These are phyloP conservation scores for Exophiala alcalophila DNA, from an alignment of 2,329 filamentous ascomycete species.

Conservation along the genomic window DNA sequence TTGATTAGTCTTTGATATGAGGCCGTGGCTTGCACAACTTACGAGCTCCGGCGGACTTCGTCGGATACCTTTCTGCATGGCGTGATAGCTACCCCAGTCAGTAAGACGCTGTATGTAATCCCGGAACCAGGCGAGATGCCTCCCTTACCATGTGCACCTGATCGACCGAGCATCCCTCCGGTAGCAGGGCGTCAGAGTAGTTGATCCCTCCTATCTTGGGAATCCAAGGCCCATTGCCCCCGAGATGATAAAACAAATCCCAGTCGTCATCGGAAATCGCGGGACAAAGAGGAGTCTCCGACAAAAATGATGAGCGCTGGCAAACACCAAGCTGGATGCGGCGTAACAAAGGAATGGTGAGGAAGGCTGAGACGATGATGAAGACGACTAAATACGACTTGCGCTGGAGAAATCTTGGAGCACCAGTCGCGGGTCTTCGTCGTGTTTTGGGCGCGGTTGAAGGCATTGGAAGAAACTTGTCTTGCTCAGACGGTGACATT, in stretches of 20 bases:
- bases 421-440: conserved; percentile 1
- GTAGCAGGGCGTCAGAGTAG: conserved; percentile 43
- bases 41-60: conserved; percentile 49
- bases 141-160: conserved; percentile 58
- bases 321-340: conserved; percentile 5
- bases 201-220: conserved; percentile 46
- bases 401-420: conserved; percentile 1
- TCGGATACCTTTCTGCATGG: conserved; percentile 59
- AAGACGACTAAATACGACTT: conserved; percentile 8
- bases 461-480: conserved; percentile 5
- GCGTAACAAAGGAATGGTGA: conserved; percentile 7
- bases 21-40: too few species aligned
- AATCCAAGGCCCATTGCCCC: conserved; percentile 56
- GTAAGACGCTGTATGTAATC: too few species aligned
- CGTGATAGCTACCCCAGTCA: conserved; percentile 49
- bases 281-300: conserved; percentile 9
- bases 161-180: conserved; percentile 51
- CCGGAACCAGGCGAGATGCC: background rate
- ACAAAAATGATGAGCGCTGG: conserved; percentile 6
- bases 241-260: conserved; percentile 54
- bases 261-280: conserved; percentile 33
- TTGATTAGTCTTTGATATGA: background rate
- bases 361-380: conserved; percentile 6
- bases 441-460: background rate
- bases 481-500: conserved; percentile 4